Percentiles rank a stretch among this genome's conserved stretches.
These are phyloP conservation scores for Dalbergia cochinchinensis DNA, from an alignment of 306 rosid species.

Conservation along the genomic window DNA sequence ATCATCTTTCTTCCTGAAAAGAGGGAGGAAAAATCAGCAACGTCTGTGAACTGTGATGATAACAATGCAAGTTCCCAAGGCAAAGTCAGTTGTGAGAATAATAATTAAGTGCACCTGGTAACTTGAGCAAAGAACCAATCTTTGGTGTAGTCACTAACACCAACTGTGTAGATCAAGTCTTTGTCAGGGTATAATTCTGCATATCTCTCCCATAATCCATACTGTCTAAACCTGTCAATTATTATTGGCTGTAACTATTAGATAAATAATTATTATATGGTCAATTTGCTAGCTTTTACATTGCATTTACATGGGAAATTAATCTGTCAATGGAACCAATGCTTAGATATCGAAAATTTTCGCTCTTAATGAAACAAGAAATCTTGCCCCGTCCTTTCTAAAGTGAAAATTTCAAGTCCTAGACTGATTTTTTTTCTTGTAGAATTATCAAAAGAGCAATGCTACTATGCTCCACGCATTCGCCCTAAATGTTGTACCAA, in stretches of 20 bases:
- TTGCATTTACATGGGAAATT: conserved; percentile 2
- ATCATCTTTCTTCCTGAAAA: conserved; percentile 68
- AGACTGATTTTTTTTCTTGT: not conserved
- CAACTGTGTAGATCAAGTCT: conserved; percentile 79
- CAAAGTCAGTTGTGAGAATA: conserved; percentile 3
- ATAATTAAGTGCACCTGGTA: conserved; percentile 60
- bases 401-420: not conserved
- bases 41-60: not conserved
- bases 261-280: not conserved
- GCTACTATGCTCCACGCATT: too few species aligned
- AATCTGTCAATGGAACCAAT: conserved; percentile 2
- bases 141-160: conserved; percentile 68
- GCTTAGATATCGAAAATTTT: conserved; percentile 2
- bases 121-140: conserved; percentile 98
- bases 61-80: not conserved
- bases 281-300: not conserved
- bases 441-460: not conserved
- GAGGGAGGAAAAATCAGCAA: not conserved
- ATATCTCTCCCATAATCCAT: conserved; percentile 95
- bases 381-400: not conserved
- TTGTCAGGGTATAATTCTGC: conserved; percentile 77
- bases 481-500: too few species aligned
- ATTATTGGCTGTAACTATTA: not conserved
- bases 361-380: not conserved
- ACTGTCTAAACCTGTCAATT: conserved; percentile 78